phyloP scores from a whole-genome alignment of 2,329 filamentous ascomycete species.

The Mycocentrospora acerina region DNA sequence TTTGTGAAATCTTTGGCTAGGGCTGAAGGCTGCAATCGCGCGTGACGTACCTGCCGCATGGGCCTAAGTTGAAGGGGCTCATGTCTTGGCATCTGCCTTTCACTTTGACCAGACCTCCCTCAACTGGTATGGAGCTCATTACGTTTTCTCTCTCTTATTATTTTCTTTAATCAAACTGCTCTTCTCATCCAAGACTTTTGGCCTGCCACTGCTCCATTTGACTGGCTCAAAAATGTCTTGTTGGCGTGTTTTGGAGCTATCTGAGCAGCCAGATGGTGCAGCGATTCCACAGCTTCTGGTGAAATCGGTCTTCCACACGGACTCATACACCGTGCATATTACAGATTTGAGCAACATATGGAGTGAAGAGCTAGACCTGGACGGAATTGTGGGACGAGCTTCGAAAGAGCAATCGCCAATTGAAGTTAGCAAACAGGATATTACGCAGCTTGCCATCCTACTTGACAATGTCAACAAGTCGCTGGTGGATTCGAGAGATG shows the following conservation, averaged over 20 bases:
- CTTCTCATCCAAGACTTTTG: no score
- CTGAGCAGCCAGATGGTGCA: constrained; percentile 20
- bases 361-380: constrained; percentile 64
- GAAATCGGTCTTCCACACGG: constrained; percentile 56
- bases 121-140: no score
- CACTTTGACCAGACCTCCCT: constrained; percentile 1
- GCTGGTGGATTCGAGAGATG: constrained; percentile 42
- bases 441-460: constrained; percentile 67
- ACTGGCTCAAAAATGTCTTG: constrained; percentile 27
- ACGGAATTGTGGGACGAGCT: constrained; percentile 64
- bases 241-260: constrained; percentile 37
- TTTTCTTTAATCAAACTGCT: no score
- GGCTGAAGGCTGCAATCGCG: constrained; percentile 3
- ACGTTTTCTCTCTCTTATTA: no score
- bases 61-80: constrained; percentile 7
- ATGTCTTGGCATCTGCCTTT: constrained; percentile 13
- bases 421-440: constrained; percentile 66
- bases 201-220: no score
- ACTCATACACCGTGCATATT: constrained; percentile 65
- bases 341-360: constrained; percentile 76
- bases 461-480: constrained; percentile 62
- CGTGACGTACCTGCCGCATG: constrained; percentile 21
- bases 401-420: constrained; percentile 67
- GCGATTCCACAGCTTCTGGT: constrained; percentile 63
- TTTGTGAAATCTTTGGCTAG: constrained; percentile 16